Base-by-base conservation (phyloP, 148 eudicot genomes). In the Polygonum aviculare region DNA sequence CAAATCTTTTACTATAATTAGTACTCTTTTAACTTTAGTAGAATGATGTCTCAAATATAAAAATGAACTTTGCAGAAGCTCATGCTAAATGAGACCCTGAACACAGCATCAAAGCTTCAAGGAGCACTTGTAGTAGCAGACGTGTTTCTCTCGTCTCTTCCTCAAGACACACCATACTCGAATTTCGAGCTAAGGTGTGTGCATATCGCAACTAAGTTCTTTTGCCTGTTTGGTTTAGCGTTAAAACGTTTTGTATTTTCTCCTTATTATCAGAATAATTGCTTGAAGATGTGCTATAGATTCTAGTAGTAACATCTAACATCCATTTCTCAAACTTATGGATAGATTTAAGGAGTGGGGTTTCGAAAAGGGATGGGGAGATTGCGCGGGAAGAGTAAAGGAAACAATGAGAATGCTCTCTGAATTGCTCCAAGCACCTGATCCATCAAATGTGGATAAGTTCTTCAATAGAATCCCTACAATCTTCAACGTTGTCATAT, bases 291-390 rank as follows among this genome's bases (percentile, higher is more conserved):
- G 9, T 44, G 47, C 6, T 44, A 44, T 44, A 26, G 31, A 44
- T 44, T 10, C 47, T 44, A 44, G 47, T 7, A 44, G 11, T 44
- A 44, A 44, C 47, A 8, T 6, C 47, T 44, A 44, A 44, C 47
- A 8, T 6, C 47, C 7, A 44, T 7, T 44, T 44, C 47, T 44
- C 47, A 59, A 19, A 1, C 21, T 52, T 11, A 1, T 52, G 57
- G 2, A 21, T 44, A 65, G 71, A 83, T 88, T 92, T 69, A 90
- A 84, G 83, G 90, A 90, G 73, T 94, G 98, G 98, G 98, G 98
- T 36, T 94, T 94, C 44, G 97, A 94, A 82, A 94, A 87, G 78
- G 98, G 98, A 69, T 94, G 98, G 98, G 98, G 98, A 36, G 90
- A 87, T 77, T 88, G 83, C 4, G 92, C 93, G 22, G 89, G 79